A percentile compares a stretch with the other conserved stretches of the same genome.
Evolutionary conservation across 306 rosid genomes (phyloP).

Genomic region (Quercus ilex): DNA sequence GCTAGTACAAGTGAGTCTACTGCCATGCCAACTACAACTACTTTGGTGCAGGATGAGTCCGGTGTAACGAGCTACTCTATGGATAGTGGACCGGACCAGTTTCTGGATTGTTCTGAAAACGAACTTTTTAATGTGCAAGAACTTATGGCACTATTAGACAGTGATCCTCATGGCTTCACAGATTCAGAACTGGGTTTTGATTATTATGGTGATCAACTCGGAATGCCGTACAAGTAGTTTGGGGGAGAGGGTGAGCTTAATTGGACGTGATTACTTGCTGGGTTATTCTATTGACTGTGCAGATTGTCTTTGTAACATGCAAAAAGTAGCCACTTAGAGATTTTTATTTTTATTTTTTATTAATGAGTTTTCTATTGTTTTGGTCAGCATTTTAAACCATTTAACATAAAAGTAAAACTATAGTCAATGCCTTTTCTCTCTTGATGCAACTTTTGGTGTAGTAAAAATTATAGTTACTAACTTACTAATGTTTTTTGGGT

Average conservation of each 20-base stretch:
- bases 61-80: background rate
- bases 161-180: constrained; percentile 17
- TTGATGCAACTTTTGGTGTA: no score
- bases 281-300: no score
- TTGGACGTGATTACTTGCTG: no score
- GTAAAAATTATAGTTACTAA: no score
- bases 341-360: no score
- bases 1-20: constrained; percentile 17
- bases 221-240: background rate
- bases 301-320: no score
- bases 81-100: constrained; percentile 16
- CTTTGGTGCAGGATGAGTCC: constrained; percentile 25
- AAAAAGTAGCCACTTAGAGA: no score
- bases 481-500: background rate
- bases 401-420: no score
- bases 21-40: constrained; percentile 4
- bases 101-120: constrained; percentile 35
- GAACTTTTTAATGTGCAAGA: constrained; percentile 50
- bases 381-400: background rate
- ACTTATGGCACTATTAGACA: constrained; percentile 18
- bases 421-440: no score
- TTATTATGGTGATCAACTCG: constrained; percentile 12
- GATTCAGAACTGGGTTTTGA: constrained; percentile 23
- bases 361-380: background rate
- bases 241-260: no score